phyloP scores from a whole-genome alignment of 2,329 filamentous ascomycete genomes.

The Pseudocercospora fuligena region DNA sequence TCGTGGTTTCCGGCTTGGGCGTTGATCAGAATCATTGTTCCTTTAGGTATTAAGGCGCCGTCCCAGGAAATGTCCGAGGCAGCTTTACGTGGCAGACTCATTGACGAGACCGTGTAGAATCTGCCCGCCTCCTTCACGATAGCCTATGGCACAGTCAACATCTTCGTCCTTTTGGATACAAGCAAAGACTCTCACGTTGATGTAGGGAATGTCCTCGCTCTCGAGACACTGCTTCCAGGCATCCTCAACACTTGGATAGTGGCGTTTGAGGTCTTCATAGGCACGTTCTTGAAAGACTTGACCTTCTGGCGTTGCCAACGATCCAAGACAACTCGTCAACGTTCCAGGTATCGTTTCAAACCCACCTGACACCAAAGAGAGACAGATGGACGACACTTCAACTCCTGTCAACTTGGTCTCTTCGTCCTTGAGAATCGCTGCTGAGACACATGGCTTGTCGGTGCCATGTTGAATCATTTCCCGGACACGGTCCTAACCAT shows the following conservation, averaged over 20 bases:
- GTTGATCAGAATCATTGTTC: constrained; percentile 61
- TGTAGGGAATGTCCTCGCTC: constrained; percentile 56
- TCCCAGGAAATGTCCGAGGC: constrained; percentile 56
- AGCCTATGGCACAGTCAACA: constrained; percentile 29
- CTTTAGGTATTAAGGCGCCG: constrained; percentile 56
- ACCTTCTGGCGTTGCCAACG: constrained; percentile 54
- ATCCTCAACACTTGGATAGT: constrained; percentile 53
- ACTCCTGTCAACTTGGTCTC: constrained; percentile 59
- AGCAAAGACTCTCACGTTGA: constrained; percentile 34
- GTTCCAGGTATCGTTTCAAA: constrained; percentile 62
- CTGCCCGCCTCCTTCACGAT: constrained; percentile 59
- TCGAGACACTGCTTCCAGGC: constrained; percentile 54
- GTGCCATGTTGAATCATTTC: constrained; percentile 58
- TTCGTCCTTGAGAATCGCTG: constrained; percentile 59
- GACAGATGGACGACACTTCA: constrained; percentile 59
- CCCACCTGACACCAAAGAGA: constrained; percentile 58
- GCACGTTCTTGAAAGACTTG: constrained; percentile 59
- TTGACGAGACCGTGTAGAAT: constrained; percentile 60
- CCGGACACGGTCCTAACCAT: constrained; percentile 49
- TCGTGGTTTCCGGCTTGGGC: constrained; percentile 62
- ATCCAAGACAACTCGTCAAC: constrained; percentile 58
- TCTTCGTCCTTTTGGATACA: neutral
- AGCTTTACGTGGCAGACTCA: constrained; percentile 59
- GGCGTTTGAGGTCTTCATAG: constrained; percentile 56
- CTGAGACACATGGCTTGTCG: constrained; percentile 60